Percentiles rank a stretch among this genome's conserved stretches.
Conservation (phyloP, 2,329 filamentous ascomycete species). For the Talaromyces funiculosus region DNA sequence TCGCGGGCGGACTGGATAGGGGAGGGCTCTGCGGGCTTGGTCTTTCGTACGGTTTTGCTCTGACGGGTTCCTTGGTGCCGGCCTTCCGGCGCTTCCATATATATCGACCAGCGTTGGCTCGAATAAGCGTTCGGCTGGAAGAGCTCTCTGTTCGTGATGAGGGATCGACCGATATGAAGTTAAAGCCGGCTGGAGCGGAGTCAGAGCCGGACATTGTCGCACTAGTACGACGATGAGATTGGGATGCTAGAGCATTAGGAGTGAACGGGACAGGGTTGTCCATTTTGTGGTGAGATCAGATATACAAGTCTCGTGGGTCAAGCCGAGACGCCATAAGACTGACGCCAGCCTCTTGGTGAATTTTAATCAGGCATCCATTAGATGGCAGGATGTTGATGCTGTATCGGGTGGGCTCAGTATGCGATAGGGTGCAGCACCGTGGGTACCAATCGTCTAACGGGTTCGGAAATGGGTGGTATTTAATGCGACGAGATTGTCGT, state of each 20-base stretch:
- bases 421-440: neutral
- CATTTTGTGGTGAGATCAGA: conserved; percentile 5
- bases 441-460: neutral
- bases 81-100: conserved; percentile 21
- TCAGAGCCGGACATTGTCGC: neutral
- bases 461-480: too few species aligned
- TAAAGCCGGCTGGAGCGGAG: conserved; percentile 7
- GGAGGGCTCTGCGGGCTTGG: neutral
- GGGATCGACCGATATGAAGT: conserved; percentile 16
- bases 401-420: neutral
- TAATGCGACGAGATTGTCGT: neutral
- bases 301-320: neutral
- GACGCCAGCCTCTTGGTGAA: conserved; percentile 1
- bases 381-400: neutral
- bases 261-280: conserved; percentile 8
- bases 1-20: neutral
- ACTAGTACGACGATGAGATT: neutral
- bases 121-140: conserved; percentile 19
- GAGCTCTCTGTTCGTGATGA: conserved; percentile 13
- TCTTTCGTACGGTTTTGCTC: conserved; percentile 11
- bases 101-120: conserved; percentile 23
- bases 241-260: neutral
- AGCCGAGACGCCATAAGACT: conserved; percentile 8
- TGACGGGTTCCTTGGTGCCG: conserved; percentile 6
- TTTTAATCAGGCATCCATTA: conserved; percentile 1